A percentile compares a stretch with the other conserved stretches of the same genome.
Evolutionary conservation across 202 grass and related monocot genomes (phyloP).

Genomic region (Saccharum hybrid): DNA sequence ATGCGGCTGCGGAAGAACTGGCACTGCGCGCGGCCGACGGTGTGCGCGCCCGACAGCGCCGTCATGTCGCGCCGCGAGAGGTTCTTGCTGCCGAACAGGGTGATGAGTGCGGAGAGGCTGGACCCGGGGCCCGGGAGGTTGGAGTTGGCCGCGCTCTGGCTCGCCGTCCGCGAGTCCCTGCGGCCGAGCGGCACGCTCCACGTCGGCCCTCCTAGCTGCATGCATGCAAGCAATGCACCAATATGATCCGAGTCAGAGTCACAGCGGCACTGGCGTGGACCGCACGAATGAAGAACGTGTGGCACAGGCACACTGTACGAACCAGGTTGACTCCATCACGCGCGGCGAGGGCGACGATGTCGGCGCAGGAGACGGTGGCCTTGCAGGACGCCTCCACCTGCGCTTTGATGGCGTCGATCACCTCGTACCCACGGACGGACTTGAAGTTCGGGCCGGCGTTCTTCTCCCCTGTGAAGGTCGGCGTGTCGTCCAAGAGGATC

Average conservation of each 20-base stretch:
- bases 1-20: neutral
- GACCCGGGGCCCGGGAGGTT: slow-evolving; percentile 44
- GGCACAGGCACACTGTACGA: too few relatives aligned
- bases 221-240: neutral
- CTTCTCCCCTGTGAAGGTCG: neutral
- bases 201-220: neutral
- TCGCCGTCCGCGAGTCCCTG: neutral
- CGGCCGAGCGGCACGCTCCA: neutral
- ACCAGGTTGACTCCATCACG: slow-evolving; percentile 68
- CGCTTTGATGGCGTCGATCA: slow-evolving; percentile 82
- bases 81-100: slow-evolving; percentile 36
- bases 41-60: slow-evolving; percentile 2
- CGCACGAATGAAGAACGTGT: too few relatives aligned
- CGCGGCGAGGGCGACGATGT: slow-evolving; percentile 72
- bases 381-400: slow-evolving; percentile 68
- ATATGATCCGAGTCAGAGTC: too few relatives aligned
- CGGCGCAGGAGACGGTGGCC: slow-evolving; percentile 77
- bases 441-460: neutral
- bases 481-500: neutral
- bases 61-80: slow-evolving; percentile 37
- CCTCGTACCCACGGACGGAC: slow-evolving; percentile 28
- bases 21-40: neutral
- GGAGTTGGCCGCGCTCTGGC: slow-evolving; percentile 39
- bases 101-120: slow-evolving; percentile 43
- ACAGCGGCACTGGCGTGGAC: too few relatives aligned